phyloP scores from a whole-genome alignment of 2,329 filamentous ascomycete species.

The Colletotrichum sp. region DNA sequence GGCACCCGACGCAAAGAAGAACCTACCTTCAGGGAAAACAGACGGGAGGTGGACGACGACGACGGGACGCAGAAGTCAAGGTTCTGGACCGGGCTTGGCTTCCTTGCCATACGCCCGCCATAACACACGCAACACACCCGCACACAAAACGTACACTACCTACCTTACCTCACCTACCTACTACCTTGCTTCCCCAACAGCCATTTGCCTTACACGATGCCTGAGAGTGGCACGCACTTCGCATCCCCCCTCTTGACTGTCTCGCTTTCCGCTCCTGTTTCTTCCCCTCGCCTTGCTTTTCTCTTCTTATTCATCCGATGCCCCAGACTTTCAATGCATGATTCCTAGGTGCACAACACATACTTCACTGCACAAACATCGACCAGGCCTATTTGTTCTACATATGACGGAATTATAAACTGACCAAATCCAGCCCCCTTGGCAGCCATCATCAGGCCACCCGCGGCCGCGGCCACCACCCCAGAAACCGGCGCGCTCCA shows the following conservation, averaged over 20 bases:
- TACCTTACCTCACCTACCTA: neutral
- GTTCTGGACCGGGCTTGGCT: constrained; percentile 15
- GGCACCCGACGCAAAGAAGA: neutral
- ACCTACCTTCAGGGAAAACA: neutral
- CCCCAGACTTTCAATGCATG: constrained; percentile 1
- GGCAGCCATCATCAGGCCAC: constrained; percentile 15
- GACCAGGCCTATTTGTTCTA: neutral
- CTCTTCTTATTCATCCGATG: neutral
- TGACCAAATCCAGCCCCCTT: constrained; percentile 17
- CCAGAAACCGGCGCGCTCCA: constrained; percentile 16
- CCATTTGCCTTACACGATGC: neutral
- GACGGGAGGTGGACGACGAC: neutral
- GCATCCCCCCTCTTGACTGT: neutral
- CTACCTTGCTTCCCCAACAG: neutral
- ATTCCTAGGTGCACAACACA: neutral
- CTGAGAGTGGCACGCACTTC: neutral
- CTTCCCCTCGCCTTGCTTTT: neutral
- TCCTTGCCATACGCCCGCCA: neutral
- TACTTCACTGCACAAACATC: neutral
- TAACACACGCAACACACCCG: neutral
- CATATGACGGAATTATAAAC: constrained; percentile 12
- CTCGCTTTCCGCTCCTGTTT: neutral
- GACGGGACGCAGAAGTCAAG: neutral
- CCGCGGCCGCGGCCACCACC: constrained; percentile 13
- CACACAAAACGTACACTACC: neutral